Base-by-base conservation (phyloP, 495 filamentous ascomycete species). In the Aspergillus campestris region DNA sequence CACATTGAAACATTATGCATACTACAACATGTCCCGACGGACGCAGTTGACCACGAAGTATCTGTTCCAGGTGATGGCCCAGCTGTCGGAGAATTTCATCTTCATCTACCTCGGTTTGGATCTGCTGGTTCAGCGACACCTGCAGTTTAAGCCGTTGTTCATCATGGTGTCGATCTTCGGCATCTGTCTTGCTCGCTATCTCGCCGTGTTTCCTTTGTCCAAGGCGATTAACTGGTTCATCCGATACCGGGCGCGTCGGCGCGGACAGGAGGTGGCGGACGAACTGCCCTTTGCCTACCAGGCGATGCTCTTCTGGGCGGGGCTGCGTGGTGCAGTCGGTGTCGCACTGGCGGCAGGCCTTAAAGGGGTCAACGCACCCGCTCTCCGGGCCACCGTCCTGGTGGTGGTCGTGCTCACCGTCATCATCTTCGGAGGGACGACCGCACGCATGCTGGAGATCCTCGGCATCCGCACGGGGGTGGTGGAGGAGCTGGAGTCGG, bases 21-120 rank as follows among this genome's bases (percentile, higher is more conserved):
- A 98, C 71, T 96, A 95, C 72, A 98, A 98, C 69, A 98, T 98
- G 92, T 98, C 92, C 28, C 83, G 92, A 35, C 84, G 92, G 35
- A 95, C 94, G 14, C 92, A 98, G 59, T 78, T 98, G 55, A 96
- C 92, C 12, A 98, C 94, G 43, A 98, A 98, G 62, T 98, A 95
- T 68, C 77, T 95, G 24, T 98, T 98, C 70, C 86, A 92, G 64
- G 83, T 95, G 40, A 81, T 94, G 47, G 87, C 94, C 5, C 94
- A 97, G 63, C 71, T 98, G 32, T 92, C 90, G 0, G 92, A 98
- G 69, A 98, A 98, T 65, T 98, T 98, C 52, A 98, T 98, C 57
- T 98, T 98, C 71, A 98, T 98, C 64, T 98, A 97, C 59, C 79
- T 98, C 2, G 92, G 92, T 0, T 72, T 98, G 10, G 89, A 92